Conservation (phyloP, 2,329 filamentous ascomycete species). For the Dothistroma septosporum region DNA sequence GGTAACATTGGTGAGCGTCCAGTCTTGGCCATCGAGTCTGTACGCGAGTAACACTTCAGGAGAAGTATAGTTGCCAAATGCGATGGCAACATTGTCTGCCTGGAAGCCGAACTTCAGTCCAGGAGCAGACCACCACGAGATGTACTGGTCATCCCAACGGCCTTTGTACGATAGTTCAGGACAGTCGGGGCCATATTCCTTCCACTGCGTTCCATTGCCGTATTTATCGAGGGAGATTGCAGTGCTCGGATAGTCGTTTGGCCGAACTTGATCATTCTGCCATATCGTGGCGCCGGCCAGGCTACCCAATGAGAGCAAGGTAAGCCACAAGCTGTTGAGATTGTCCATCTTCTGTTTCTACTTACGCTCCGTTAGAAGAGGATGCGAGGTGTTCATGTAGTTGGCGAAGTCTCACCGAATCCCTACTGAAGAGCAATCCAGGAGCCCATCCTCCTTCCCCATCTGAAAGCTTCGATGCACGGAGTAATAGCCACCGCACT, state of each 20-base stretch:
- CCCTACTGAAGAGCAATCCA: too few species aligned
- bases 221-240: constrained; percentile 29
- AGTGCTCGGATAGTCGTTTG: constrained; percentile 40
- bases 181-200: constrained; percentile 50
- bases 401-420: not conserved
- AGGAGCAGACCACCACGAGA: constrained; percentile 50
- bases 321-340: not conserved
- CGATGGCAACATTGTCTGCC: constrained; percentile 50
- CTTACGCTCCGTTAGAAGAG: not conserved
- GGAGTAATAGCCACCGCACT: too few species aligned
- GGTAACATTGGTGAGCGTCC: constrained; percentile 59
- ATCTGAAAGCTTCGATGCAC: too few species aligned
- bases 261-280: constrained; percentile 42
- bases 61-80: constrained; percentile 51
- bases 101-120: constrained; percentile 56
- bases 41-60: constrained; percentile 54
- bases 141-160: constrained; percentile 57
- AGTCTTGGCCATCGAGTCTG: constrained; percentile 56
- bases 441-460: too few species aligned
- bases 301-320: not conserved
- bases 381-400: not conserved
- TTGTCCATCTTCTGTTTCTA: not conserved
- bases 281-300: constrained; percentile 36
- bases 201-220: constrained; percentile 38
- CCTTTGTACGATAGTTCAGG: constrained; percentile 59